Evolutionary conservation across 495 filamentous ascomycete species (phyloP).

Genomic region (Xylaria scruposa): DNA sequence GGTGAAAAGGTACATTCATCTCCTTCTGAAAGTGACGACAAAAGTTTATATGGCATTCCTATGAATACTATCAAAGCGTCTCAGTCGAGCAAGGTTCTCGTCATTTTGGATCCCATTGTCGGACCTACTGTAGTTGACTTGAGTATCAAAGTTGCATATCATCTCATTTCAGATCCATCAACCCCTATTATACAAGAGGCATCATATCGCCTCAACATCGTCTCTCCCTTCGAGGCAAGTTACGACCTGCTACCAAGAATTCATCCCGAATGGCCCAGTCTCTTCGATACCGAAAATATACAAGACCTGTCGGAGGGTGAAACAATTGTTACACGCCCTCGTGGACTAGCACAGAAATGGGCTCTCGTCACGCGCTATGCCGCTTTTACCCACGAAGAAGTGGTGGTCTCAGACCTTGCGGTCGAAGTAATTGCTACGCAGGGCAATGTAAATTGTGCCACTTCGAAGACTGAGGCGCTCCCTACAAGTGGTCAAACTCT

Average conservation of each 20-base stretch:
- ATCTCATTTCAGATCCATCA: constrained; percentile 78
- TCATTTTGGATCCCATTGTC: constrained; percentile 58
- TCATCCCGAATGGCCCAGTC: constrained; percentile 84
- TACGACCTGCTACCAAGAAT: constrained; percentile 82
- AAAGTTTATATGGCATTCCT: constrained; percentile 41
- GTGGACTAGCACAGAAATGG: constrained; percentile 83
- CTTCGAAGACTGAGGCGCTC: constrained; percentile 41
- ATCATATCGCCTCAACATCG: constrained; percentile 69
- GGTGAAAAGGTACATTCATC: constrained; percentile 40
- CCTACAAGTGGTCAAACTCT: constrained; percentile 49
- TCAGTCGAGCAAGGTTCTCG: constrained; percentile 44
- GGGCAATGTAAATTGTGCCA: constrained; percentile 53
- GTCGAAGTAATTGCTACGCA: constrained; percentile 61
- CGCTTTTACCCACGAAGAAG: constrained; percentile 74
- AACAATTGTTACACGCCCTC: constrained; percentile 29
- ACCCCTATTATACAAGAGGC: constrained; percentile 81
- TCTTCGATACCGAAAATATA: constrained; percentile 66
- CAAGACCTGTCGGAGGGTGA: constrained; percentile 37
- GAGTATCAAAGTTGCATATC: constrained; percentile 75
- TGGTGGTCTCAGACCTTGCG: constrained; percentile 70
- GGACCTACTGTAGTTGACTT: constrained; percentile 69
- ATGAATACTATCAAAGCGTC: constrained; percentile 58
- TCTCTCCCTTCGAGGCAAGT: constrained; percentile 85
- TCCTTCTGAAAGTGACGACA: constrained; percentile 16
- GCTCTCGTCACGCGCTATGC: constrained; percentile 71